Evolutionary conservation across 495 filamentous ascomycete species (phyloP).

Genomic region (Margaritispora aquatica): DNA sequence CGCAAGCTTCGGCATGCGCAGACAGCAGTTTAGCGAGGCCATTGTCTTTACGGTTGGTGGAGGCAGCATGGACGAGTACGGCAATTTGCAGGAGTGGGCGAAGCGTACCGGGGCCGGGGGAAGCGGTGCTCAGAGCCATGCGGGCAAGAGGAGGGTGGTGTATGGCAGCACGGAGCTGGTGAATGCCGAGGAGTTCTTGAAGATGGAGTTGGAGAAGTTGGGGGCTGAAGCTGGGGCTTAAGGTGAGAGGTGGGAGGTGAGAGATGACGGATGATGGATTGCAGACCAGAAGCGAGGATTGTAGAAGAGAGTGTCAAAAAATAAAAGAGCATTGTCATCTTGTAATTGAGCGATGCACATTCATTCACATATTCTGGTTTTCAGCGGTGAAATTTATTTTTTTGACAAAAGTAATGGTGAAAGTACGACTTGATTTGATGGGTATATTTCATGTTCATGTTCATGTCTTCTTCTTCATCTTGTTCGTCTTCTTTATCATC

Average conservation of each 20-base stretch:
- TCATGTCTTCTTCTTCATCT: background rate
- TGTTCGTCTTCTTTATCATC: too few species aligned
- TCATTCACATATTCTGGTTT: too few species aligned
- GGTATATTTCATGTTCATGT: too few species aligned
- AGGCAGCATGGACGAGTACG: slow-evolving; percentile 98
- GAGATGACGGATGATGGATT: too few species aligned
- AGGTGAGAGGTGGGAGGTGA: background rate
- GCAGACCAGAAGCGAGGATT: too few species aligned
- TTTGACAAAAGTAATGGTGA: background rate
- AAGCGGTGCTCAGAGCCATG: slow-evolving; percentile 35
- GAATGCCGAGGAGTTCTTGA: slow-evolving; percentile 83
- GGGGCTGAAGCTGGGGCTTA: slow-evolving; percentile 37
- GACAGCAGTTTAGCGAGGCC: slow-evolving; percentile 92
- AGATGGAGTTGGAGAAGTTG: slow-evolving; percentile 69
- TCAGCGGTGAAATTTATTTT: too few species aligned
- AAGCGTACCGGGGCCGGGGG: slow-evolving; percentile 56
- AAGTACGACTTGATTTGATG: background rate
- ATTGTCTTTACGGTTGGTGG: slow-evolving; percentile 97
- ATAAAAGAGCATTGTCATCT: too few species aligned
- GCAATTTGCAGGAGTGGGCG: slow-evolving; percentile 96
- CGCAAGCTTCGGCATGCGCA: slow-evolving; percentile 86
- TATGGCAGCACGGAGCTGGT: slow-evolving; percentile 95
- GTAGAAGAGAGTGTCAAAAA: too few species aligned
- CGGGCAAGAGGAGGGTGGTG: slow-evolving; percentile 66
- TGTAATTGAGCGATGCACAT: too few species aligned